Conservation (phyloP, 208 protist species). For the Trypanosoma platydactyli region DNA sequence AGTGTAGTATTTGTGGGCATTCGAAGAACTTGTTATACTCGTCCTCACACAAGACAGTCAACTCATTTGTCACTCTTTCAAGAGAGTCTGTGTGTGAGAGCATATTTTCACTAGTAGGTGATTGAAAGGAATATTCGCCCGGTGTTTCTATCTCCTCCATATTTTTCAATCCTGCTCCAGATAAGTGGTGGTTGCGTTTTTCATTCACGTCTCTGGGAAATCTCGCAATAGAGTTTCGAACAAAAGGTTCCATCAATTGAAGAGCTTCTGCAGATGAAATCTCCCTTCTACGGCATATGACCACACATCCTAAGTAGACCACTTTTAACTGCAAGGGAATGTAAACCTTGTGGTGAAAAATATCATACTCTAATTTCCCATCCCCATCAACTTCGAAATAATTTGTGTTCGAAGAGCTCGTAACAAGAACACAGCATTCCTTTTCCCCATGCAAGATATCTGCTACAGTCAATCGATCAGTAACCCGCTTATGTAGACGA, state of each 20-base stretch:
- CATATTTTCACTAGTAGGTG: not conserved
- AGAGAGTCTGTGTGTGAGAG: not conserved
- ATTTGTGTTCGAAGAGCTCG: conserved; percentile 34
- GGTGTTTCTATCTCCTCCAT: conserved; percentile 6
- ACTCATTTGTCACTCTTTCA: conserved; percentile 9
- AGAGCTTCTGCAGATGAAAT: conserved; percentile 31
- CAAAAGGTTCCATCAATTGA: conserved; percentile 47
- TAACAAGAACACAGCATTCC: conserved; percentile 79
- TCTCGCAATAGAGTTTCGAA: conserved; percentile 53
- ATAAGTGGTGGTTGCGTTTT: conserved; percentile 50
- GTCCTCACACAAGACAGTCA: conserved; percentile 54
- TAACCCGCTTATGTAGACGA: conserved; percentile 54
- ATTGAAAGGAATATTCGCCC: not conserved
- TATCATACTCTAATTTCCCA: conserved; percentile 45
- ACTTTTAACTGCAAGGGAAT: conserved; percentile 77
- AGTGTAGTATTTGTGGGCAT: conserved; percentile 41
- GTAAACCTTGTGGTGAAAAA: conserved; percentile 88
- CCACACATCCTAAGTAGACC: conserved; percentile 68
- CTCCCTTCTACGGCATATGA: conserved; percentile 45
- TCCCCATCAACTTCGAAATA: conserved; percentile 37
- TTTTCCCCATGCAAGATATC: conserved; percentile 55
- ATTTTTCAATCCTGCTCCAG: conserved; percentile 4
- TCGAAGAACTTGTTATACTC: conserved; percentile 41
- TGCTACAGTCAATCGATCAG: conserved; percentile 50
- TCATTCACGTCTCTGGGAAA: conserved; percentile 45